These are phyloP conservation scores for Euphorbia pulcherrima DNA, from an alignment of 345 rosid genomes.

Conservation along the genomic window DNA sequence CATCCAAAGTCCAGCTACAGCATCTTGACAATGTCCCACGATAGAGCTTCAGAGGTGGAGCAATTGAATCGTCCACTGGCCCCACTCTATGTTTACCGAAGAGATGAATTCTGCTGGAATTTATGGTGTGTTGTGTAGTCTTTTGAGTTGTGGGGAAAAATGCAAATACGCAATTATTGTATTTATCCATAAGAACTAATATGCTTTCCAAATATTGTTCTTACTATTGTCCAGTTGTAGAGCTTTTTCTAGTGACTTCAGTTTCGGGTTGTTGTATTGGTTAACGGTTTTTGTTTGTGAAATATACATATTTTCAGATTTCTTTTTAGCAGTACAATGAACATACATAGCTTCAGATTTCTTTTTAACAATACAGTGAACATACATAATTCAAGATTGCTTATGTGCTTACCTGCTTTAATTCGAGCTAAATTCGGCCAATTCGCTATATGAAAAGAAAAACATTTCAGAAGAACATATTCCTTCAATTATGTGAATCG, in stretches of 20 bases:
- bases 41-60: conserved; percentile 31
- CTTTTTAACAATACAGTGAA: not conserved
- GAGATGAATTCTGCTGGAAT: conserved; percentile 36
- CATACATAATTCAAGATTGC: not conserved
- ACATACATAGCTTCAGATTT: not conserved
- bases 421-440: not conserved
- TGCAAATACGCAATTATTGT: conserved; percentile 35
- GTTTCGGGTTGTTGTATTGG: conserved; percentile 29
- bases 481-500: not conserved
- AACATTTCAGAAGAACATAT: not conserved
- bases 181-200: conserved; percentile 32
- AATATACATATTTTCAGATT: conserved; percentile 6
- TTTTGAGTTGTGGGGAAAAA: conserved; percentile 31
- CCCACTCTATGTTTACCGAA: conserved; percentile 36
- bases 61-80: conserved; percentile 35
- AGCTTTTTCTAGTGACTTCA: conserved; percentile 28
- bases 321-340: not conserved
- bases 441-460: not conserved
- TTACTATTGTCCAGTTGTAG: conserved; percentile 29
- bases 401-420: not conserved
- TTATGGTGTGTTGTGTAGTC: conserved; percentile 46
- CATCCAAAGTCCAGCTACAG: conserved; percentile 56
- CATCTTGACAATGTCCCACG: conserved; percentile 44
- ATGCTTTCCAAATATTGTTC: conserved; percentile 19
- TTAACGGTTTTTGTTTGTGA: conserved; percentile 24